phyloP scores from a whole-genome alignment of 2,329 filamentous ascomycete species.

The Cladophialophora psammophila region DNA sequence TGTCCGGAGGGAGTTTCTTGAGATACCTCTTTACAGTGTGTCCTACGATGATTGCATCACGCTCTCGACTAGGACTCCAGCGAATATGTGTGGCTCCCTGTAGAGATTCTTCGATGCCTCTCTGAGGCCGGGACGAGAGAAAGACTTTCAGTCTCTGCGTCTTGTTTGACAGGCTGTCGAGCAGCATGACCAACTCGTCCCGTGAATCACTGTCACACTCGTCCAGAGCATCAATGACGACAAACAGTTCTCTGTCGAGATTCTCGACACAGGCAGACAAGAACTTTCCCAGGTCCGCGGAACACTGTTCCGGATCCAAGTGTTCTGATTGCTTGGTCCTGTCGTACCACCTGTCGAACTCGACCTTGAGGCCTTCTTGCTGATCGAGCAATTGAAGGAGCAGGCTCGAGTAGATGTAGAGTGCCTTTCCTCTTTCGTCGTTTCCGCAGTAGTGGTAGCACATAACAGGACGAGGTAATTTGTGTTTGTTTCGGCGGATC shows the following conservation, averaged over 20 bases:
- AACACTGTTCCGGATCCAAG: not conserved
- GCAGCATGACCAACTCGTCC: not conserved
- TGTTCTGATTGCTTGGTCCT: not conserved
- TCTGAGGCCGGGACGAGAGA: not conserved
- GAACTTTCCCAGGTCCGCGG: not conserved
- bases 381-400: not conserved
- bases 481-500: not conserved
- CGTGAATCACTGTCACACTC: not conserved
- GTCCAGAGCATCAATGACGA: not conserved
- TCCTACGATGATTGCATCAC: not conserved
- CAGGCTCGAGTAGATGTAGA: not conserved
- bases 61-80: not conserved
- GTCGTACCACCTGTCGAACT: not conserved
- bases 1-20: not conserved
- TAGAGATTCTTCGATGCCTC: not conserved
- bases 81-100: not conserved
- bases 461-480: not conserved
- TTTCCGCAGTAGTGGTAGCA: not conserved
- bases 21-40: not conserved
- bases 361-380: constrained; percentile 2
- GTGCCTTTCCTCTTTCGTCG: not conserved
- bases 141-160: not conserved
- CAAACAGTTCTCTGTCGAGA: not conserved
- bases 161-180: not conserved
- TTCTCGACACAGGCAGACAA: not conserved